These are phyloP conservation scores for Stephania japonica DNA, from an alignment of 164 flowering plant species.

Conservation along the genomic window DNA sequence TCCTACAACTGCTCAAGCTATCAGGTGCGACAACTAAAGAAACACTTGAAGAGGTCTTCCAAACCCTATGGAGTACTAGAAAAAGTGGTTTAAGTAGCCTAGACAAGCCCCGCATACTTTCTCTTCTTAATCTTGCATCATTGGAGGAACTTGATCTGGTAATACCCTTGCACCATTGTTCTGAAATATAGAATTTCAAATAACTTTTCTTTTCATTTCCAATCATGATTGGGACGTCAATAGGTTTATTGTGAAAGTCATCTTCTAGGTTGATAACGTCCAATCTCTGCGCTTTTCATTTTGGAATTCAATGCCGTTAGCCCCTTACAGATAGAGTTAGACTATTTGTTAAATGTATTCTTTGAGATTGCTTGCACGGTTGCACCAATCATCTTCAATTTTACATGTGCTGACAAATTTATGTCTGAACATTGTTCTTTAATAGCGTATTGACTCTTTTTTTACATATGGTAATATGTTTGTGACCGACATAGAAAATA, in stretches of 20 bases:
- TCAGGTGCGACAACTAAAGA: background rate
- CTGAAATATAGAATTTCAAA: background rate
- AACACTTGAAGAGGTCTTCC: background rate
- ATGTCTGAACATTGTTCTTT: no score
- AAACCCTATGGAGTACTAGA: constrained; percentile 4
- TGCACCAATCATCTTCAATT: no score
- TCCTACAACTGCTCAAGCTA: background rate
- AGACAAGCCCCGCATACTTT: constrained; percentile 1
- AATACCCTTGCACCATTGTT: background rate
- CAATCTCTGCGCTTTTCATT: background rate
- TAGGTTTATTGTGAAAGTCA: background rate
- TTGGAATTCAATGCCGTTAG: no score
- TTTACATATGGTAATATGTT: no score
- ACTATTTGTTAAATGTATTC: no score
- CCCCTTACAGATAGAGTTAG: no score
- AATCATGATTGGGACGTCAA: background rate
- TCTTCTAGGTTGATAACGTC: background rate
- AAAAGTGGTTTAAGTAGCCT: background rate
- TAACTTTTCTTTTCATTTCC: background rate
- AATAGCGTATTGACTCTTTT: no score
- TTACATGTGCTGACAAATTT: no score
- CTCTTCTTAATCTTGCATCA: constrained; percentile 1
- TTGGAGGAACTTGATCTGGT: background rate
- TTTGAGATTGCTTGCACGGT: no score
- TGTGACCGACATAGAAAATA: no score